A percentile compares a stretch with the other conserved stretches of the same genome.
Evolutionary conservation across 306 rosid genomes (phyloP).

Genomic region (Medicago truncatula): DNA sequence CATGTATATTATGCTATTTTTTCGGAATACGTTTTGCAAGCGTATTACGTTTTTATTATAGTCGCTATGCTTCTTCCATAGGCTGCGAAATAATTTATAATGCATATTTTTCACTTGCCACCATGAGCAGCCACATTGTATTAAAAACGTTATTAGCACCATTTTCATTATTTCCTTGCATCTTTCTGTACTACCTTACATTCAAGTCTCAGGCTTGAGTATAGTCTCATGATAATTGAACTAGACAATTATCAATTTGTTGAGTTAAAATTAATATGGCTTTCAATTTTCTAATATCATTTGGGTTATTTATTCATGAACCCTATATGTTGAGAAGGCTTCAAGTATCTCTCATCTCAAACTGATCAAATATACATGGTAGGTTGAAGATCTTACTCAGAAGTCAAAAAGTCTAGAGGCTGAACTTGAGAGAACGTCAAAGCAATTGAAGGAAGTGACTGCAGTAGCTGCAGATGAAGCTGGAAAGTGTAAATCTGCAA

Average conservation of each 20-base stretch:
- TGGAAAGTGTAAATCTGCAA: conserved; percentile 87
- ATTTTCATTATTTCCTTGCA: conserved; percentile 30
- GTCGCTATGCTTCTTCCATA: neutral
- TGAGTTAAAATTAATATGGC: conserved; percentile 14
- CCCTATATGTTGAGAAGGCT: conserved; percentile 30
- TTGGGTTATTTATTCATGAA: conserved; percentile 28
- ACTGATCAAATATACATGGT: conserved; percentile 37
- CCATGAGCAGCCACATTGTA: neutral
- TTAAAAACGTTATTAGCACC: conserved; percentile 5
- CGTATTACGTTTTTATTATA: neutral
- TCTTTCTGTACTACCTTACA: conserved; percentile 32
- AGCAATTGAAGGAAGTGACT: conserved; percentile 76
- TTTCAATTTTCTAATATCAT: conserved; percentile 18
- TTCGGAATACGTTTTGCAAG: neutral
- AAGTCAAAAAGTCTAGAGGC: conserved; percentile 80
- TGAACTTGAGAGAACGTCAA: conserved; percentile 76
- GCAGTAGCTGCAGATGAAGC: conserved; percentile 86
- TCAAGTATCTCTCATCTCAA: conserved; percentile 25
- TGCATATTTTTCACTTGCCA: neutral
- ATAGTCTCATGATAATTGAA: conserved; percentile 16
- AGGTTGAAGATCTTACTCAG: conserved; percentile 81
- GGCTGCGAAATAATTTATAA: neutral
- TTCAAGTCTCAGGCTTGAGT: conserved; percentile 15
- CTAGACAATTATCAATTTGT: conserved; percentile 27
- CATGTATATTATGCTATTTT: conserved; percentile 4